Percentiles rank a stretch among this genome's conserved stretches.
Evolutionary conservation across 768 basidiomycete species (phyloP).

Genomic region (Lentinula raphanica): DNA sequence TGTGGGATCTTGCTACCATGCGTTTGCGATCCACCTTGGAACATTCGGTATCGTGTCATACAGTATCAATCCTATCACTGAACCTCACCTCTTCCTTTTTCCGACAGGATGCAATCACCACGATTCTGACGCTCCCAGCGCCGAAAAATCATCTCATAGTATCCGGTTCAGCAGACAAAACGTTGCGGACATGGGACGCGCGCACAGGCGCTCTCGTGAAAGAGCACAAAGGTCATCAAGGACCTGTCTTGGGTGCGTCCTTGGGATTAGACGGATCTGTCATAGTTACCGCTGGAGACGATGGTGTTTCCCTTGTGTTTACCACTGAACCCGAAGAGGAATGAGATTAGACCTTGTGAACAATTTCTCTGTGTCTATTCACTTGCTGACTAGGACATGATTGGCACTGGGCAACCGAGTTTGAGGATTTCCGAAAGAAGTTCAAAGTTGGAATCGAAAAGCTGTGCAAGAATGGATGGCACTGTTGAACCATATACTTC

Average conservation of each 20-base stretch:
- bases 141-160: slow-evolving; percentile 76
- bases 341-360: not conserved
- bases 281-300: slow-evolving; percentile 87
- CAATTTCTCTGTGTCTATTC: not conserved
- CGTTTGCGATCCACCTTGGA: slow-evolving; percentile 74
- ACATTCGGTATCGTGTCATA: slow-evolving; percentile 58
- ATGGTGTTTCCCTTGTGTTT: slow-evolving; percentile 81
- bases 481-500: too few species aligned
- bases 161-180: slow-evolving; percentile 83
- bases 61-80: not conserved
- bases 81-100: not conserved
- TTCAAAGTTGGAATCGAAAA: too few species aligned
- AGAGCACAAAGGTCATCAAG: slow-evolving; percentile 80
- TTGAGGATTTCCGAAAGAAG: too few species aligned
- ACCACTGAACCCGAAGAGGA: slow-evolving; percentile 51
- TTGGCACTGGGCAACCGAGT: too few species aligned
- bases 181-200: slow-evolving; percentile 88
- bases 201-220: slow-evolving; percentile 74
- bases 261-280: slow-evolving; percentile 67
- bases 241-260: slow-evolving; percentile 68
- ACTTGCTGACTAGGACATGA: too few species aligned
- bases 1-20: slow-evolving; percentile 92
- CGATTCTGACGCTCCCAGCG: slow-evolving; percentile 65
- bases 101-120: slow-evolving; percentile 80
- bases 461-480: too few species aligned